Conservation (phyloP, 305 asterid genomes). For the Rubia balearica region DNA sequence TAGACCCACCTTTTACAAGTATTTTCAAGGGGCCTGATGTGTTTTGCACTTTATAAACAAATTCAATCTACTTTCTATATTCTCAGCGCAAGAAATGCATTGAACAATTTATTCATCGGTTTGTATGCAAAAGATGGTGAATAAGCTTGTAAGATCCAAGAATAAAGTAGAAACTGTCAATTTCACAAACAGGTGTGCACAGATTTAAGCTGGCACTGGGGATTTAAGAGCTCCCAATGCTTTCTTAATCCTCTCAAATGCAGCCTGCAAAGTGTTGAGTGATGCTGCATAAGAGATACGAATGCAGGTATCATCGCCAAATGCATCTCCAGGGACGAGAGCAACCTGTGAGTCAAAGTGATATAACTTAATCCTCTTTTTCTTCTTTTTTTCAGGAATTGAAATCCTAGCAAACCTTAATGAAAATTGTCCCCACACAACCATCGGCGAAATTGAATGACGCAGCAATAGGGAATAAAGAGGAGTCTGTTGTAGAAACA, state of each 20-base stretch:
- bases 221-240: conserved; percentile 42
- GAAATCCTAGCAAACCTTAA: neutral
- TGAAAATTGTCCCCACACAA: neutral
- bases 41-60: too few relatives aligned
- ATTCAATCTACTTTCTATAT: too few relatives aligned
- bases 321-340: conserved; percentile 87
- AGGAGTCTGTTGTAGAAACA: neutral
- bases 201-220: too few relatives aligned
- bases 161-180: too few relatives aligned
- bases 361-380: neutral
- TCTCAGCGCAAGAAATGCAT: too few relatives aligned
- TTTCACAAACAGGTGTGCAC: too few relatives aligned
- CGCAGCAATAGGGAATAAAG: neutral
- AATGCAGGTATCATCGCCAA: conserved; percentile 83
- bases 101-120: too few relatives aligned
- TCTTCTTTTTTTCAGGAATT: neutral
- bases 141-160: too few relatives aligned
- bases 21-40: too few relatives aligned
- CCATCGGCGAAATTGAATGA: neutral
- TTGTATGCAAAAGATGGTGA: too few relatives aligned
- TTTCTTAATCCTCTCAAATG: conserved; percentile 51
- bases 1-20: too few relatives aligned
- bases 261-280: conserved; percentile 57
- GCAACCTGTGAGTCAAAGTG: conserved; percentile 48
- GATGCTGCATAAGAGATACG: conserved; percentile 88